Base-by-base conservation (phyloP, 2,329 filamentous ascomycete species). In the Cordyceps cateniannulata region DNA sequence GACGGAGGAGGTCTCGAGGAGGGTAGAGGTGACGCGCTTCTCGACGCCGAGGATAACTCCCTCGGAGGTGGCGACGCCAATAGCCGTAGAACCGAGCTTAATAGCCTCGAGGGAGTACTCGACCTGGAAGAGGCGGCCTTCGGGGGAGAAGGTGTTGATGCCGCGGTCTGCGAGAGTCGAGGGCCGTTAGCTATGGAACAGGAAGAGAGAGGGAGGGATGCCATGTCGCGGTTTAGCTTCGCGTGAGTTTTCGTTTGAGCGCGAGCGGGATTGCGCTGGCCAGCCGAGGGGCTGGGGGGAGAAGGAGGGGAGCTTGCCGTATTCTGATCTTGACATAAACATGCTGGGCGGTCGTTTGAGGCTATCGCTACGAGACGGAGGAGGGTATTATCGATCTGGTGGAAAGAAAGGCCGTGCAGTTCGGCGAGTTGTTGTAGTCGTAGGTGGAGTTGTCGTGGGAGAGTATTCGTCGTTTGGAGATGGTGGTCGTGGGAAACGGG, bases 281-380 rank as follows among this genome's bases (percentile, higher is more conserved):
- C 5, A 12, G 16, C 14, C 12, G 35, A 14, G 4, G 8, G 12
- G n/a, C n/a, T n/a, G n/a, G 18, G 5, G 44, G 24, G 29, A 45
- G n/a, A 7, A 27, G 42, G 45, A 66, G 60, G 56, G 63, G 60
- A 72, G 75, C 88, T 81, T 84, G 95, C 93, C 95, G 82, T 99
- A 99, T 93, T 99, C 95, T 75, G 93, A 98, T 81, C 95, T 91
- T 85, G 95, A 93, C 85, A 99, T 98, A 86, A 99, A 99, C 95
- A 96, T 96, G 71, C 81, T 91, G 84, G 53, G 73, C 79, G 77
- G 76, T 68, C 61, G 76, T 68, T 61, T 62, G 54, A 60, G 49
- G 10, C 44, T 60, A 32, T 54, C 12, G 25, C 57, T 38, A 47
- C 14, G 57, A 59, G 59, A 40, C 25, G 42, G 52, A 32, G 32